Percentiles rank a stretch among this genome's conserved stretches.
These are phyloP conservation scores for Zygoascus meyerae DNA, from an alignment of 1,139 yeast genomes.

Conservation along the genomic window DNA sequence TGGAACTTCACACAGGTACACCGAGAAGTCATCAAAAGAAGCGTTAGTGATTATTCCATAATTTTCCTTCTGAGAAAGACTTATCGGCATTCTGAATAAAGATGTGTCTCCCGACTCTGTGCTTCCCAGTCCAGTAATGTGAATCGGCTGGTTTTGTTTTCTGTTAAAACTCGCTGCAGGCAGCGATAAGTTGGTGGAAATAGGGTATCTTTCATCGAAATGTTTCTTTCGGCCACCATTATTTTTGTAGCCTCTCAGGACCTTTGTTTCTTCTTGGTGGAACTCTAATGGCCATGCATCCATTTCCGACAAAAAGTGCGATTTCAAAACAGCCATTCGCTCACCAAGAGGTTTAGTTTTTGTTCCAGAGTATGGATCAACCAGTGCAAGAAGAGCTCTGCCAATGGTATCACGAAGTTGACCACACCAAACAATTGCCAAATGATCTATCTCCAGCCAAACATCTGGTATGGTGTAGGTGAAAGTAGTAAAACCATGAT, in stretches of 20 bases:
- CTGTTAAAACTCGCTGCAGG: not conserved
- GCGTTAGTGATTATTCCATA: slow-evolving; percentile 8
- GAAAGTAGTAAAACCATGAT: slow-evolving; percentile 77
- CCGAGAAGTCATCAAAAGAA: not conserved
- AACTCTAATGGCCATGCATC: slow-evolving; percentile 31
- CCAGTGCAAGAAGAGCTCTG: slow-evolving; percentile 52
- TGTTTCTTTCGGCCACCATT: not conserved
- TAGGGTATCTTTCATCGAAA: not conserved
- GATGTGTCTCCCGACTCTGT: not conserved
- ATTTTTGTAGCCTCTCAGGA: slow-evolving; percentile 4
- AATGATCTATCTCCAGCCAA: slow-evolving; percentile 93
- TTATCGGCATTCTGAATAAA: not conserved
- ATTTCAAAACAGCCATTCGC: slow-evolving; percentile 53
- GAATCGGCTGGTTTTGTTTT: not conserved
- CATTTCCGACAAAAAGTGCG: slow-evolving; percentile 51
- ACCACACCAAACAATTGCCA: slow-evolving; percentile 96
- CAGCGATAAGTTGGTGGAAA: slow-evolving; percentile 1
- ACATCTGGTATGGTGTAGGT: slow-evolving; percentile 85
- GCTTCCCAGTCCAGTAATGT: not conserved
- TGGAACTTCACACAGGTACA: slow-evolving; percentile 6
- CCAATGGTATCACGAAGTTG: slow-evolving; percentile 69
- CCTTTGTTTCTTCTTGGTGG: slow-evolving; percentile 1
- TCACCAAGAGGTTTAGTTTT: slow-evolving; percentile 44
- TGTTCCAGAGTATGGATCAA: slow-evolving; percentile 49
- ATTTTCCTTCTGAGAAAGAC: not conserved